A percentile compares a stretch with the other conserved stretches of the same genome.
Evolutionary conservation across 2,329 filamentous ascomycete species (phyloP).

Genomic region (Microcyclospora tardicrescens): DNA sequence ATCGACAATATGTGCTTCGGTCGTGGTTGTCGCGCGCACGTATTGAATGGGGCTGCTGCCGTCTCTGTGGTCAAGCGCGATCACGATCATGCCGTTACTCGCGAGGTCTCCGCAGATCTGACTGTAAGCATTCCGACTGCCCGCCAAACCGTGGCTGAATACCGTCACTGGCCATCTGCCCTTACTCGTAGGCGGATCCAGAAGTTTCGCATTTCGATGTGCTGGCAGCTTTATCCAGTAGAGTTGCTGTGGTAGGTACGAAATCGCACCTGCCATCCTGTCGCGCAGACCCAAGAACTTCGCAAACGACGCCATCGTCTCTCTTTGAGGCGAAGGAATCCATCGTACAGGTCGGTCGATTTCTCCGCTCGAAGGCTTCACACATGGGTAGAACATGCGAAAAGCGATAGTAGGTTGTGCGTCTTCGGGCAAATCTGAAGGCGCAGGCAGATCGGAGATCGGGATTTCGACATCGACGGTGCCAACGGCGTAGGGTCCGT

Average conservation of each 20-base stretch:
- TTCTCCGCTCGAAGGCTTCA: slow-evolving; percentile 20
- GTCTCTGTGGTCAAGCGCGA: slow-evolving; percentile 73
- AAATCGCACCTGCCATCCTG: slow-evolving; percentile 14
- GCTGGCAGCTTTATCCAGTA: slow-evolving; percentile 63
- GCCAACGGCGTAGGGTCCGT: slow-evolving; percentile 66
- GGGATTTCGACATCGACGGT: slow-evolving; percentile 72
- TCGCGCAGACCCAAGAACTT: slow-evolving; percentile 53
- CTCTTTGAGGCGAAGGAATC: slow-evolving; percentile 64
- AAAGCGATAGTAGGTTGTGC: slow-evolving; percentile 62
- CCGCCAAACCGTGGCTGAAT: slow-evolving; percentile 77
- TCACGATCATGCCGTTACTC: slow-evolving; percentile 66
- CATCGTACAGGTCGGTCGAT: slow-evolving; percentile 53
- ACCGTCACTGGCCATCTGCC: slow-evolving; percentile 66
- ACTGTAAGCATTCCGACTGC: slow-evolving; percentile 74
- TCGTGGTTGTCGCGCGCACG: slow-evolving; percentile 46
- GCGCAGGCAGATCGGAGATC: slow-evolving; percentile 42
- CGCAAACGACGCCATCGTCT: slow-evolving; percentile 62
- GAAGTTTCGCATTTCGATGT: slow-evolving; percentile 55
- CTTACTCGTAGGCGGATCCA: slow-evolving; percentile 33
- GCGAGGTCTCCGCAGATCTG: slow-evolving; percentile 66
- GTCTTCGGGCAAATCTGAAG: slow-evolving; percentile 41
- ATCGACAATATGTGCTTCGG: slow-evolving; percentile 28
- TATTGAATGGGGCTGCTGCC: slow-evolving; percentile 65
- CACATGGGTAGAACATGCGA: slow-evolving; percentile 68
- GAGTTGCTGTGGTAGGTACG: slow-evolving; percentile 47